phyloP scores from a whole-genome alignment of 495 filamentous ascomycete species.

The Cryomyces minteri region DNA sequence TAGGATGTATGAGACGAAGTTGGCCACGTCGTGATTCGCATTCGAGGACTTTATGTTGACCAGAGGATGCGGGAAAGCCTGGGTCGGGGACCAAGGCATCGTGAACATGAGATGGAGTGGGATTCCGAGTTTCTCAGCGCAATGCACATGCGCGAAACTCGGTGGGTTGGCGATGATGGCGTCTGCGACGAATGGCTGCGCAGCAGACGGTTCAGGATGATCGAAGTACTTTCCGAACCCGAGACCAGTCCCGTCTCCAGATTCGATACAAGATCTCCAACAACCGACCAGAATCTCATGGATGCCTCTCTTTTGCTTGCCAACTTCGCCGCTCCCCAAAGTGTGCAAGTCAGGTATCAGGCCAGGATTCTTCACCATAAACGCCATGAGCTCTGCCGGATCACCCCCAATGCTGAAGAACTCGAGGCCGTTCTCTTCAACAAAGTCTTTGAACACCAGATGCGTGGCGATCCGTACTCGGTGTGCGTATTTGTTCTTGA shows the following conservation, averaged over 20 bases:
- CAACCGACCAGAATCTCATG: conserved; percentile 56
- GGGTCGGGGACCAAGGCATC: conserved; percentile 50
- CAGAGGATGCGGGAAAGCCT: conserved; percentile 52
- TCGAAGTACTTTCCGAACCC: conserved; percentile 12
- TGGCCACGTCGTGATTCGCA: conserved; percentile 36
- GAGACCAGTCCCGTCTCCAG: conserved; percentile 37
- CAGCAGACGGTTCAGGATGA: too few relatives aligned
- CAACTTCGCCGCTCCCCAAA: conserved; percentile 49
- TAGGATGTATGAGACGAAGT: conserved; percentile 55
- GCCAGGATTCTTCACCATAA: conserved; percentile 75
- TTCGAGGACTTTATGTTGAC: conserved; percentile 48
- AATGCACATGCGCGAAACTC: conserved; percentile 64
- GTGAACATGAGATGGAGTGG: conserved; percentile 76
- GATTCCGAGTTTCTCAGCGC: conserved; percentile 63
- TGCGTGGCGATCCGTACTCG: conserved; percentile 65
- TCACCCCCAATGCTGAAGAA: conserved; percentile 71
- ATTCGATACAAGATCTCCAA: conserved; percentile 57
- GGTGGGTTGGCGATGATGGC: conserved; percentile 75
- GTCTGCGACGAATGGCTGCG: conserved; percentile 54
- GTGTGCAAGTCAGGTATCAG: conserved; percentile 53
- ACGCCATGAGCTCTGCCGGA: conserved; percentile 64
- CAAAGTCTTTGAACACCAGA: conserved; percentile 46
- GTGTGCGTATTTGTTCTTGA: conserved; percentile 46
- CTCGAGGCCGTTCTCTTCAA: conserved; percentile 52
- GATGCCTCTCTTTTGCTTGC: conserved; percentile 44